A percentile compares a stretch with the other conserved stretches of the same genome.
Evolutionary conservation across 768 basidiomycete species (phyloP).

Genomic region (Saitozyma podzolica): DNA sequence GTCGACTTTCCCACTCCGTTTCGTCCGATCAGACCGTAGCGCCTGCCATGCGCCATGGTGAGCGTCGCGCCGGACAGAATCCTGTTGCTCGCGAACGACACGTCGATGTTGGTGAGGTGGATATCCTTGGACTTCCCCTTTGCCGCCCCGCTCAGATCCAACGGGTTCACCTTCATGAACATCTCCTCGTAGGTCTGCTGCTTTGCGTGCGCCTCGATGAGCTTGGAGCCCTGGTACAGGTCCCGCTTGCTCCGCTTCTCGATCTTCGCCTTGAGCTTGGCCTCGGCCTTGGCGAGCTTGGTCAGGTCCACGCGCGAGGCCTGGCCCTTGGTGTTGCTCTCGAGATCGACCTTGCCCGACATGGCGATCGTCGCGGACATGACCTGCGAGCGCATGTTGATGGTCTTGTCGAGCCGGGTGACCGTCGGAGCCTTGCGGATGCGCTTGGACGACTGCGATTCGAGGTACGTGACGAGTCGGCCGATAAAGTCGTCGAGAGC

Average conservation of each 20-base stretch:
- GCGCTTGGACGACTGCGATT: conserved; percentile 44
- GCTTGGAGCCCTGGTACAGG: conserved; percentile 93
- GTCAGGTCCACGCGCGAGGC: conserved; percentile 53
- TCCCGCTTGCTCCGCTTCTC: conserved; percentile 89
- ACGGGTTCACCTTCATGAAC: conserved; percentile 98
- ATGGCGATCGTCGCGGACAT: conserved; percentile 52
- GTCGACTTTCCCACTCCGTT: conserved; percentile 92
- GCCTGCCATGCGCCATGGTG: conserved; percentile 48
- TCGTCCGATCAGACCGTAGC: conserved; percentile 53
- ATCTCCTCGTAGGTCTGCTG: conserved; percentile 99
- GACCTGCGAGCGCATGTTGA: conserved; percentile 51
- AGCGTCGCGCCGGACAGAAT: conserved; percentile 63
- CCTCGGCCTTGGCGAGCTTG: conserved; percentile 81
- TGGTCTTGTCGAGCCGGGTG: conserved; percentile 49
- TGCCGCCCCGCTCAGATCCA: conserved; percentile 68
- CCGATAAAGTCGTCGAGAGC: conserved; percentile 37
- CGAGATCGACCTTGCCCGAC: conserved; percentile 52
- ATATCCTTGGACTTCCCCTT: conserved; percentile 99
- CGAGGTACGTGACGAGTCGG: conserved; percentile 49
- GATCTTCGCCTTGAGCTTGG: conserved; percentile 94
- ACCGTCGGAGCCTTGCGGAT: conserved; percentile 27
- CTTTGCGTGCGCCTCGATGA: conserved; percentile 87
- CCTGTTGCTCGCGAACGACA: conserved; percentile 91
- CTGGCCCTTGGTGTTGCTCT: conserved; percentile 52
- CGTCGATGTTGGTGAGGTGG: conserved; percentile 90